phyloP scores from a whole-genome alignment of 2,329 filamentous ascomycete genomes.

The Aspergillus hortae region DNA sequence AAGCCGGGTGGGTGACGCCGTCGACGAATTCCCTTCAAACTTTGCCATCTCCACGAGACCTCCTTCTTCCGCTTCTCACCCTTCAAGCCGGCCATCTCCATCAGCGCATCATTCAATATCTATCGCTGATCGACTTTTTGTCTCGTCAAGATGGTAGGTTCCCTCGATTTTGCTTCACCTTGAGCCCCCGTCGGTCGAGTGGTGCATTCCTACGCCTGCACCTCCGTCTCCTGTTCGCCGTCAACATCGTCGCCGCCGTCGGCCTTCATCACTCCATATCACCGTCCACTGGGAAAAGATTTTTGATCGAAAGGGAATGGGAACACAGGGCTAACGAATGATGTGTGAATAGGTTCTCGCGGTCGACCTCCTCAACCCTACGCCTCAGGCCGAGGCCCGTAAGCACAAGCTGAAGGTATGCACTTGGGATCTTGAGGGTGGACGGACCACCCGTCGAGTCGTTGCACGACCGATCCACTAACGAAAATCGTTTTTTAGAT shows the following conservation, averaged over 20 bases:
- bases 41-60: constrained; percentile 33
- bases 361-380: constrained; percentile 99
- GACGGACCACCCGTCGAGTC: too few species aligned
- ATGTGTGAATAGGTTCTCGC: constrained; percentile 79
- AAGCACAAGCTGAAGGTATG: constrained; percentile 99
- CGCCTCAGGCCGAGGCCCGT: constrained; percentile 93
- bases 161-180: background rate
- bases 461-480: background rate
- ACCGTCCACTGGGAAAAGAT: background rate
- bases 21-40: constrained; percentile 32
- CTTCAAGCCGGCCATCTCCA: constrained; percentile 39
- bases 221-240: constrained; percentile 4
- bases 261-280: background rate
- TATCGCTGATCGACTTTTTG: constrained; percentile 40
- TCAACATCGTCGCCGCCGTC: constrained; percentile 14
- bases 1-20: constrained; percentile 17
- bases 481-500: constrained; percentile 51
- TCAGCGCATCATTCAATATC: constrained; percentile 38
- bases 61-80: constrained; percentile 29
- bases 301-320: background rate
- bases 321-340: constrained; percentile 17
- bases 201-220: too few species aligned
- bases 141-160: constrained; percentile 44
- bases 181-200: too few species aligned
- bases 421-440: background rate